A percentile compares a stretch with the other conserved stretches of the same genome.
phyloP scores from a whole-genome alignment of 371 early-diverging fungal species.

The Mortierella sp. region DNA sequence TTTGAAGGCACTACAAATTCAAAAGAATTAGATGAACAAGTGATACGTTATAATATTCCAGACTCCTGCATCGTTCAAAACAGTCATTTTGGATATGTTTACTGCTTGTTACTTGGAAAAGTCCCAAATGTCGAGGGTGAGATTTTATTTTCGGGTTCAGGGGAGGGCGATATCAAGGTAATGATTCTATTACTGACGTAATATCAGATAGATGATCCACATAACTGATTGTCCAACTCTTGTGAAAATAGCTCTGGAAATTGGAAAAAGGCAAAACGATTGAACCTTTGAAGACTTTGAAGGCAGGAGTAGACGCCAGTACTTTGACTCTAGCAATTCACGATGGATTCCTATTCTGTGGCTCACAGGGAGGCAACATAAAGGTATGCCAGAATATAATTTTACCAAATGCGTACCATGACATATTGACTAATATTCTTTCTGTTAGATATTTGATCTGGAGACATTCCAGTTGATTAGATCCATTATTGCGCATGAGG shows the following conservation, averaged over 20 bases:
- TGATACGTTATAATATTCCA: constrained; percentile 67
- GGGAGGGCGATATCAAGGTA: constrained; percentile 81
- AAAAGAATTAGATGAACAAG: constrained; percentile 56
- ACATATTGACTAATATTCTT: background rate
- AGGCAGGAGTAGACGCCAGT: constrained; percentile 71
- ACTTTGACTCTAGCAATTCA: constrained; percentile 74
- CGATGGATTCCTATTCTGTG: constrained; percentile 82
- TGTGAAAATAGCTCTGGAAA: constrained; percentile 65
- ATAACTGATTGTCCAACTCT: background rate
- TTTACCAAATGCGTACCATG: background rate
- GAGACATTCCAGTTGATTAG: constrained; percentile 84
- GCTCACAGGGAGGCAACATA: constrained; percentile 84
- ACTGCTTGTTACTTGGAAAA: constrained; percentile 69
- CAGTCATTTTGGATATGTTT: constrained; percentile 85
- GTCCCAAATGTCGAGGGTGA: constrained; percentile 69
- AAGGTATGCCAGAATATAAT: constrained; percentile 47
- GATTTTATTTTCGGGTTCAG: constrained; percentile 78
- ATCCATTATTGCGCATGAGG: constrained; percentile 73
- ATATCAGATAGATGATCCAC: background rate
- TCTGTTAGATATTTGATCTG: constrained; percentile 77
- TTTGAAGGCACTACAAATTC: constrained; percentile 45
- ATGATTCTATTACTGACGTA: background rate
- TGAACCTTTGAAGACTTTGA: constrained; percentile 58
- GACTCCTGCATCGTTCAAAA: constrained; percentile 67
- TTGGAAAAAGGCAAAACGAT: constrained; percentile 59